Evolutionary conservation across 306 rosid species (phyloP).

Genomic region (Fragaria nilgerrensis): DNA sequence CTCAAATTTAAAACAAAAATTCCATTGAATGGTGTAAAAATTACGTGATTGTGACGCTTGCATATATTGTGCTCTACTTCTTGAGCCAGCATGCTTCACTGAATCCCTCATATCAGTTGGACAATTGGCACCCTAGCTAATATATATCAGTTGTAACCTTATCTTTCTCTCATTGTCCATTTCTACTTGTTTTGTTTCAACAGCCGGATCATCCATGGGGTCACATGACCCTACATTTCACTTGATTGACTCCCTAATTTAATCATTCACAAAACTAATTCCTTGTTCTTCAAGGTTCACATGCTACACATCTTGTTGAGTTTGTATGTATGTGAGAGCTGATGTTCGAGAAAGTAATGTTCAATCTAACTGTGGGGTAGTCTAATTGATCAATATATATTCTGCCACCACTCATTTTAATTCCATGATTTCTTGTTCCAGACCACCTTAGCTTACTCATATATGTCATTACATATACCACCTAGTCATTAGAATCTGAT

Average conservation of each 20-base stretch:
- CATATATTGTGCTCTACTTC: not conserved
- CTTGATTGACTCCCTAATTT: not conserved
- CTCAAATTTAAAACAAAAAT: not conserved
- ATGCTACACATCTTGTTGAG: too few species aligned
- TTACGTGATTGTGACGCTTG: slow-evolving; percentile 4
- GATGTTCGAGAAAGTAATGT: slow-evolving; percentile 8
- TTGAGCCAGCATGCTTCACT: slow-evolving; percentile 8
- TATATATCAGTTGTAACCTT: not conserved
- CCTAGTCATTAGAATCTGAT: not conserved
- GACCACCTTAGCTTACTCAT: slow-evolving; percentile 30
- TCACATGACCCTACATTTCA: slow-evolving; percentile 5
- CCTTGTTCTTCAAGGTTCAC: slow-evolving; percentile 1
- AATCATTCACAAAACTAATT: not conserved
- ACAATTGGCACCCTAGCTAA: not conserved
- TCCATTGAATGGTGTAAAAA: not conserved
- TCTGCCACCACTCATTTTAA: slow-evolving; percentile 38
- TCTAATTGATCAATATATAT: slow-evolving; percentile 30
- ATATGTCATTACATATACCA: slow-evolving; percentile 19
- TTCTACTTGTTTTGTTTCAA: slow-evolving; percentile 8
- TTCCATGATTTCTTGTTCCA: slow-evolving; percentile 24
- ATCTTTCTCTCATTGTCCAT: slow-evolving; percentile 11
- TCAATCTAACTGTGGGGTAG: slow-evolving; percentile 38
- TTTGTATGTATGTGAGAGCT: not conserved
- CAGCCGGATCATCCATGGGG: not conserved
- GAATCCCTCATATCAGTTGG: not conserved